Percentiles rank a stretch among this genome's conserved stretches.
phyloP scores from a whole-genome alignment of 2,329 filamentous ascomycete species.

The Pyricularia pennisetigena region DNA sequence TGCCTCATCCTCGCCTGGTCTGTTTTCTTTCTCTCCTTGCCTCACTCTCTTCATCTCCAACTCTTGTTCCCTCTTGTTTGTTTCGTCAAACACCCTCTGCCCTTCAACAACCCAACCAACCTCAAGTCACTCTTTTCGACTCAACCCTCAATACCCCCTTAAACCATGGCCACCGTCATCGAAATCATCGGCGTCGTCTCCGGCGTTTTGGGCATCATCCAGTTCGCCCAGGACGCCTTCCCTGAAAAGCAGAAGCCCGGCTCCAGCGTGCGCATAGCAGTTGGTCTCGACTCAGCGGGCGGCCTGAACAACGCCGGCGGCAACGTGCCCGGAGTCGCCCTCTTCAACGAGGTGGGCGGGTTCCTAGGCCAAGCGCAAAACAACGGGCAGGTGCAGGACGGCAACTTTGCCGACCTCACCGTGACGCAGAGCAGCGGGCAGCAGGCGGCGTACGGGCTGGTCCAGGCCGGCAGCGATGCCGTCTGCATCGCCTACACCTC shows the following conservation, averaged over 20 bases:
- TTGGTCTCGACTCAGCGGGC: not conserved
- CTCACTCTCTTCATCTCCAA: not conserved
- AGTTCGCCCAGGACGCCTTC: not conserved
- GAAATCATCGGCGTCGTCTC: not conserved
- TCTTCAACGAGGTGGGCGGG: not conserved
- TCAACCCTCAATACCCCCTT: not conserved
- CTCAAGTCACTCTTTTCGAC: not conserved
- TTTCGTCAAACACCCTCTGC: not conserved
- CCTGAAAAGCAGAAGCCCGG: not conserved
- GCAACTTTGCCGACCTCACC: not conserved
- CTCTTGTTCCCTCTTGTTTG: not conserved
- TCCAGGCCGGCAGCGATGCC: slow-evolving; percentile 1
- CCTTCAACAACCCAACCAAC: not conserved
- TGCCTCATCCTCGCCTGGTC: not conserved
- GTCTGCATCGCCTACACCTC: slow-evolving; percentile 1
- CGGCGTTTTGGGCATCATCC: not conserved
- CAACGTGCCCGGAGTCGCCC: not conserved
- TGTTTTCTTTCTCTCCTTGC: not conserved
- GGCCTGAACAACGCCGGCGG: not conserved
- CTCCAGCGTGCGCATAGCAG: not conserved
- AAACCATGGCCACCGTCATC: not conserved
- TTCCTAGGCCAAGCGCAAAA: not conserved
- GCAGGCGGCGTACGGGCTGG: not conserved
- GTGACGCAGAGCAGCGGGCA: not conserved
- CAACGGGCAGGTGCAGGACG: not conserved